Percentiles rank a stretch among this genome's conserved stretches.
Evolutionary conservation across 768 basidiomycete genomes (phyloP).

Genomic region (Trametes sanguinea): DNA sequence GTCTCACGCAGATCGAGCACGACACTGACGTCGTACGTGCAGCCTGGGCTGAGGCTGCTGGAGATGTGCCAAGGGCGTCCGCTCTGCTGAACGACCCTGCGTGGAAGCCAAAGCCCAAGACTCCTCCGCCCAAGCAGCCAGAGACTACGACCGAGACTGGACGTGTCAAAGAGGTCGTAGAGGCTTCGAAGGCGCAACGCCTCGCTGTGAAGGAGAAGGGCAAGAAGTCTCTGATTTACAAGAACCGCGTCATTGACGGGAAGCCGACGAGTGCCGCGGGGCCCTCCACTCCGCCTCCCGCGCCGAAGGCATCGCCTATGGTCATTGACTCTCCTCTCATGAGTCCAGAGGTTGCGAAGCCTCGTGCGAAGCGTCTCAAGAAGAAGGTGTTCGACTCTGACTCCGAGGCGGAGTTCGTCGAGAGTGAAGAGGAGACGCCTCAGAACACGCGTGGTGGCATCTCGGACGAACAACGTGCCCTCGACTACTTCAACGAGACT

Average conservation of each 20-base stretch:
- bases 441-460: slow-evolving; percentile 26
- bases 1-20: slow-evolving; percentile 59
- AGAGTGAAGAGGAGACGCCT: slow-evolving; percentile 44
- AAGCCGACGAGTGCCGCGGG: slow-evolving; percentile 26
- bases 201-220: slow-evolving; percentile 72
- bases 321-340: slow-evolving; percentile 39
- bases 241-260: slow-evolving; percentile 51
- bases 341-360: slow-evolving; percentile 43
- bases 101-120: slow-evolving; percentile 45
- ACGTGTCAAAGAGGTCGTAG: slow-evolving; percentile 70
- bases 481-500: slow-evolving; percentile 71
- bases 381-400: slow-evolving; percentile 70
- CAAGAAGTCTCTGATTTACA: slow-evolving; percentile 82
- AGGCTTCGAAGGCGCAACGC: slow-evolving; percentile 67
- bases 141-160: slow-evolving; percentile 42
- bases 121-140: slow-evolving; percentile 27
- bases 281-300: slow-evolving; percentile 16
- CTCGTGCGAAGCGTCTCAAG: slow-evolving; percentile 54
- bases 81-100: slow-evolving; percentile 55
- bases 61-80: slow-evolving; percentile 63
- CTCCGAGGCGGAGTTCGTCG: slow-evolving; percentile 56
- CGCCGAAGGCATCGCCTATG: slow-evolving; percentile 40
- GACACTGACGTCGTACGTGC: slow-evolving; percentile 47
- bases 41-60: slow-evolving; percentile 68
- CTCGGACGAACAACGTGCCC: slow-evolving; percentile 48